phyloP scores from a whole-genome alignment of 495 filamentous ascomycete species.

The Tricharina praecox region DNA sequence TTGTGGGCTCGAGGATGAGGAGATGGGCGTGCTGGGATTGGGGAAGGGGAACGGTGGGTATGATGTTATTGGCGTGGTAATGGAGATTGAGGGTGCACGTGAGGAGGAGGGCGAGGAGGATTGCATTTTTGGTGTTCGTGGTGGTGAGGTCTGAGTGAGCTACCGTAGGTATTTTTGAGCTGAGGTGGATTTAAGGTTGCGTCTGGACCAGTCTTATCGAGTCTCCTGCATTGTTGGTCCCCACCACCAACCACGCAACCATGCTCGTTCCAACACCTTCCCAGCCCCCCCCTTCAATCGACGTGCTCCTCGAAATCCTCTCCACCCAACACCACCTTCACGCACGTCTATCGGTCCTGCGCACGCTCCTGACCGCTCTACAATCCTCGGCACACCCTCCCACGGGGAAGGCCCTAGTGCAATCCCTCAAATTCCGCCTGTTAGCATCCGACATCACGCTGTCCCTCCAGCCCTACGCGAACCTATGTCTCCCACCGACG shows the following conservation, averaged over 20 bases:
- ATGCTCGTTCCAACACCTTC: slow-evolving; percentile 34
- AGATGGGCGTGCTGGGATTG: slow-evolving; percentile 2
- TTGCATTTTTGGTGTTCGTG: too few species aligned
- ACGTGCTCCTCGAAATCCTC: slow-evolving; percentile 48
- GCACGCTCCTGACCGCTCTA: slow-evolving; percentile 16
- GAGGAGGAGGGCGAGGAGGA: slow-evolving; percentile 25
- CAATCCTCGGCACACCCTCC: slow-evolving; percentile 24
- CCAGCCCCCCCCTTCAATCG: slow-evolving; percentile 48
- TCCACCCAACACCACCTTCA: slow-evolving; percentile 31
- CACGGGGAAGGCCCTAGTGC: slow-evolving; percentile 52
- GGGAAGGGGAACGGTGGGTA: slow-evolving; percentile 17
- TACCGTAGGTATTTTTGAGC: too few species aligned
- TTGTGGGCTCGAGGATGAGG: slow-evolving; percentile 24
- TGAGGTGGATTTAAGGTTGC: neutral
- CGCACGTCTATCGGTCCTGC: slow-evolving; percentile 35
- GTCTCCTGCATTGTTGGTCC: neutral
- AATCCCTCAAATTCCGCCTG: slow-evolving; percentile 66
- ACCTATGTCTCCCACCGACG: slow-evolving; percentile 39
- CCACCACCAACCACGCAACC: neutral
- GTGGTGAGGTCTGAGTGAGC: neutral
- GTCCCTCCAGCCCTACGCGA: slow-evolving; percentile 35
- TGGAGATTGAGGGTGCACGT: slow-evolving; percentile 49
- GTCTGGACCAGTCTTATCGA: neutral
- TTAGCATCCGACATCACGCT: slow-evolving; percentile 58
- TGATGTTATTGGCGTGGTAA: slow-evolving; percentile 39